Conservation (phyloP, 208 protist genomes). For the Trichomonas vaginalis region DNA sequence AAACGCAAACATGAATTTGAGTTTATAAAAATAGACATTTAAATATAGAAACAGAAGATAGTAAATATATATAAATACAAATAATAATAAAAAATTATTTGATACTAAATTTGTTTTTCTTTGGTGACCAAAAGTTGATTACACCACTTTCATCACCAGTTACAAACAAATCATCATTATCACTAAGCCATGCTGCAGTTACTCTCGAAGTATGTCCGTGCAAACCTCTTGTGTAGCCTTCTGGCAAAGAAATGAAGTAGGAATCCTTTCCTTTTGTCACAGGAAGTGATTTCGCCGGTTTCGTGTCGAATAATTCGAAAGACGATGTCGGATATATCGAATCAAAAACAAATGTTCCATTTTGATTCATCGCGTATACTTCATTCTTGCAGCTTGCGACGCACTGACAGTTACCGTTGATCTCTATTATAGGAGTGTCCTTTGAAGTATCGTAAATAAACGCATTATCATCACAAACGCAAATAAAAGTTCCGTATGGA, state of each 20-base stretch:
- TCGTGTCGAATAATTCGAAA: background rate
- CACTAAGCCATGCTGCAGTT: background rate
- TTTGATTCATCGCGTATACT: background rate
- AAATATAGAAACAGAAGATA: too few species aligned
- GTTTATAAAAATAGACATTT: too few species aligned
- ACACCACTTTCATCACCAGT: background rate
- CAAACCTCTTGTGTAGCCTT: background rate
- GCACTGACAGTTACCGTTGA: background rate
- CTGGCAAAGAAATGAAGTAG: background rate
- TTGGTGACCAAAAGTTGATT: background rate
- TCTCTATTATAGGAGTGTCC: background rate
- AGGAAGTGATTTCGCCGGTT: background rate
- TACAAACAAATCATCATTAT: background rate
- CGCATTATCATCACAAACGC: background rate
- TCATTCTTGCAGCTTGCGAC: background rate
- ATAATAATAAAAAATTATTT: too few species aligned
- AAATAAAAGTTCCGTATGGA: background rate
- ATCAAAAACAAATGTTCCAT: background rate
- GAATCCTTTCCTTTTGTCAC: background rate
- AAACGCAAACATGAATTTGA: too few species aligned
- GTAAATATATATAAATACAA: too few species aligned
- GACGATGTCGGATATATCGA: background rate
- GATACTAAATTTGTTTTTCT: too few species aligned
- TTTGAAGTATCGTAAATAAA: background rate
- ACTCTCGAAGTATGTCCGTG: background rate